Evolutionary conservation across 1,284 basidiomycete species (phyloP).

Genomic region (Porodaedalea pini): DNA sequence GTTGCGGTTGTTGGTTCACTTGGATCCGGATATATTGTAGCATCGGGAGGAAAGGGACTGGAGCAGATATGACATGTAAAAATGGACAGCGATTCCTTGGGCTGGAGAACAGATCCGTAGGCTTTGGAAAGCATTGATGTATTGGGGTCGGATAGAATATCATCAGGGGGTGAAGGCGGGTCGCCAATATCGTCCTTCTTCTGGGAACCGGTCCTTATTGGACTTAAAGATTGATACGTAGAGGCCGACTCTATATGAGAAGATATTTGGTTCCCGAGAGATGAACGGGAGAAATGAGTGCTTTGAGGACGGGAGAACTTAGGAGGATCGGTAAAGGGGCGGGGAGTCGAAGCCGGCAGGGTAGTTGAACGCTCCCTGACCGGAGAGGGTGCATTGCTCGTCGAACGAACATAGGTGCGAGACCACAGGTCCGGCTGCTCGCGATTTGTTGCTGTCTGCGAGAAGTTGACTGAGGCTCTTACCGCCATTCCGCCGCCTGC

Average conservation of each 20-base stretch:
- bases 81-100: slow-evolving; percentile 63
- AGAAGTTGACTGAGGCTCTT: slow-evolving; percentile 68
- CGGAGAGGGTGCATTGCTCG: slow-evolving; percentile 32
- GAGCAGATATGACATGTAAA: slow-evolving; percentile 67
- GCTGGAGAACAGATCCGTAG: slow-evolving; percentile 76
- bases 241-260: slow-evolving; percentile 56
- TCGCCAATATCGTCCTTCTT: slow-evolving; percentile 41
- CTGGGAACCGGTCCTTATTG: slow-evolving; percentile 47
- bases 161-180: slow-evolving; percentile 36
- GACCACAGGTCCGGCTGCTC: slow-evolving; percentile 66
- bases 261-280: slow-evolving; percentile 38
- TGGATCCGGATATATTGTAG: slow-evolving; percentile 79
- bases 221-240: slow-evolving; percentile 47
- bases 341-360: slow-evolving; percentile 24
- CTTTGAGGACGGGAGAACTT: slow-evolving; percentile 32
- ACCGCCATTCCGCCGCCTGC: slow-evolving; percentile 59
- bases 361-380: slow-evolving; percentile 23
- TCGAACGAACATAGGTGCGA: slow-evolving; percentile 65
- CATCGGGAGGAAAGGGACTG: slow-evolving; percentile 66
- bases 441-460: slow-evolving; percentile 40
- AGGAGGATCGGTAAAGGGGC: slow-evolving; percentile 40
- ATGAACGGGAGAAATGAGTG: slow-evolving; percentile 36
- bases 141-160: slow-evolving; percentile 60
- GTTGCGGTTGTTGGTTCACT: slow-evolving; percentile 35
- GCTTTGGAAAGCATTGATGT: slow-evolving; percentile 70